Base-by-base conservation (phyloP, 306 rosid genomes). In the Trichosanthes truncata region DNA sequence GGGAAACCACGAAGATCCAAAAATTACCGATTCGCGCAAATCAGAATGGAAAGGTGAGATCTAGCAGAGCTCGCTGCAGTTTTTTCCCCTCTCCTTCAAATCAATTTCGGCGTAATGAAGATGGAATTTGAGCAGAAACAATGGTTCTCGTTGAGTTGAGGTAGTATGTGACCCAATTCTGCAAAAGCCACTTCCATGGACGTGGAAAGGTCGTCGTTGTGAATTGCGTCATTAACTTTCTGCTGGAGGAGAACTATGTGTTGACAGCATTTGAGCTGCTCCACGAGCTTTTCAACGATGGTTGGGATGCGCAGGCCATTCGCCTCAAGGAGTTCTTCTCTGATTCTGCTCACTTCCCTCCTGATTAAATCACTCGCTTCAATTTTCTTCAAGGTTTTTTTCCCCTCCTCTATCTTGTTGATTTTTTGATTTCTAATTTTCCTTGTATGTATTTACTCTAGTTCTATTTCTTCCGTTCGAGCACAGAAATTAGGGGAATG, bases 211-310 rank as follows among this genome's bases (percentile, higher is more conserved):
- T 92, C 97, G n/a, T 95, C 98, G 61, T 85, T 95, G 82, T 92
- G 98, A 95, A 95, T 83, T 95, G 96, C 85, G 98, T 92, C 10
- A 97, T 95, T n/a, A 95, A 95, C 83, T 95, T 95, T 80, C 91
- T 95, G 21, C 83, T 95, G 25, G 97, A 95, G 76, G 99, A 95
- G 90, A 95, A 90, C 81, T 95, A 95, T 87, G 49, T 90, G 35
- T 88, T 95, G 40, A 91, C 99, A 0, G 99, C 99, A 21, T 95
- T 95, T 55, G 97, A 95, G 92, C 99, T 95, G 29, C 99, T 95
- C 76, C 99, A 95, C 79, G 99, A 95, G 93, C 99, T 95, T 74
- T 97, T 93, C 74, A 94, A 93, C 9, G 97, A 95, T 81, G 97
- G 97, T 74, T 88, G 90, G 21, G 90, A 88, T 78, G 87, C 89